phyloP scores from a whole-genome alignment of 2,329 filamentous ascomycete species.

The Zymoseptoria crescenta region DNA sequence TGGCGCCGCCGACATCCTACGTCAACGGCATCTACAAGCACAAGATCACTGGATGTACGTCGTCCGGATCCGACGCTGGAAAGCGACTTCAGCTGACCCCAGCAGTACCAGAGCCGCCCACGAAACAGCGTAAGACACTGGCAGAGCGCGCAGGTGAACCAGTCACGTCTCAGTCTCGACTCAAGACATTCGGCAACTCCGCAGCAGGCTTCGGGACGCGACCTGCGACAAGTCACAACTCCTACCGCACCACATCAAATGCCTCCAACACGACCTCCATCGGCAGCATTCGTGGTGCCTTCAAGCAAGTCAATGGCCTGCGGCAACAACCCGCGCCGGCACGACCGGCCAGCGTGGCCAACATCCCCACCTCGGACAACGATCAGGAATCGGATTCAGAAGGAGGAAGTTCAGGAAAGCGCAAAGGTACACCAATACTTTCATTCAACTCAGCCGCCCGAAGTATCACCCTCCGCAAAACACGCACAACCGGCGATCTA shows the following conservation, averaged over 20 bases:
- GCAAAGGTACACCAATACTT: slow-evolving; percentile 40
- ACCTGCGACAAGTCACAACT: slow-evolving; percentile 23
- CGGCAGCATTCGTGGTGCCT: slow-evolving; percentile 38
- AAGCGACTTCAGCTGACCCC: slow-evolving; percentile 16
- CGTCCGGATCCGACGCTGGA: not conserved
- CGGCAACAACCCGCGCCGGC: slow-evolving; percentile 7
- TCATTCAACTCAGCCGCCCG: slow-evolving; percentile 30
- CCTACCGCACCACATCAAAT: slow-evolving; percentile 37
- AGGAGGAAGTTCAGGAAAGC: slow-evolving; percentile 28
- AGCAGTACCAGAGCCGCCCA: slow-evolving; percentile 40
- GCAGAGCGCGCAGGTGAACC: slow-evolving; percentile 41
- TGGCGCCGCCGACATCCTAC: slow-evolving; percentile 24
- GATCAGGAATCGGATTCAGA: slow-evolving; percentile 34
- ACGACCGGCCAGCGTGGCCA: slow-evolving; percentile 7
- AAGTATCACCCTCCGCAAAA: slow-evolving; percentile 24
- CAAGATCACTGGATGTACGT: slow-evolving; percentile 44
- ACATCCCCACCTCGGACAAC: slow-evolving; percentile 7
- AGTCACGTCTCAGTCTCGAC: slow-evolving; percentile 20
- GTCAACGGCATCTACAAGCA: slow-evolving; percentile 35
- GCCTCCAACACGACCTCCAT: slow-evolving; percentile 36
- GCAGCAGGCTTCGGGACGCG: slow-evolving; percentile 14
- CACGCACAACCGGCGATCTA: slow-evolving; percentile 25
- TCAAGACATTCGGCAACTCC: slow-evolving; percentile 5
- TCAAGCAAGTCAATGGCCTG: slow-evolving; percentile 35
- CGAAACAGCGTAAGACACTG: slow-evolving; percentile 44